Evolutionary conservation across 2,329 filamentous ascomycete species (phyloP).

Genomic region (Neospermospora avenae): DNA sequence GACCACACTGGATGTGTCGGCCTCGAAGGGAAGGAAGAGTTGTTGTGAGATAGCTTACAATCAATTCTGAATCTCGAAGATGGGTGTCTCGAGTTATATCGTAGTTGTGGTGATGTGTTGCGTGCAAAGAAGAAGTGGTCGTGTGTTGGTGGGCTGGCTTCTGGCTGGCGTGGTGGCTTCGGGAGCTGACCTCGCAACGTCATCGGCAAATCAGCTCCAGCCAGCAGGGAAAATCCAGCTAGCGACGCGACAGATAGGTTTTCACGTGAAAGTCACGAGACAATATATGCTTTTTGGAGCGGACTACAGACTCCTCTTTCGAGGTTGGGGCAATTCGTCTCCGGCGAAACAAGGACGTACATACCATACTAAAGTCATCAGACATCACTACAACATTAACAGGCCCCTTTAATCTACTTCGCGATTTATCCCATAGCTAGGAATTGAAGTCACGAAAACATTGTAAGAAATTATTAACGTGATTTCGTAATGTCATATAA

Average conservation of each 20-base stretch:
- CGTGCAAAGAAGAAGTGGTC: background rate
- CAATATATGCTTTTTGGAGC: too few species aligned
- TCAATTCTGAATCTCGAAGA: slow-evolving; percentile 1
- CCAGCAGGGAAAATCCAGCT: slow-evolving; percentile 5
- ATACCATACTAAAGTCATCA: too few species aligned
- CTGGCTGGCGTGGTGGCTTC: background rate
- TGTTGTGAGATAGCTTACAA: background rate
- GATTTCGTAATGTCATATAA: too few species aligned
- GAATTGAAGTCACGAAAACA: too few species aligned
- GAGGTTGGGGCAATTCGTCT: background rate
- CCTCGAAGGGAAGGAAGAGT: background rate
- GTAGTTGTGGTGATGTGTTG: slow-evolving; percentile 2
- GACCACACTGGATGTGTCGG: background rate
- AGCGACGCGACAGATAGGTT: background rate
- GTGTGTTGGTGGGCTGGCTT: background rate
- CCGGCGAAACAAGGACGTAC: too few species aligned
- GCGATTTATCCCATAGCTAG: too few species aligned
- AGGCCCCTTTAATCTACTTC: too few species aligned
- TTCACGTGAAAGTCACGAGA: background rate
- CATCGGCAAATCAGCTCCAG: slow-evolving; percentile 2
- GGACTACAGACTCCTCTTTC: too few species aligned
- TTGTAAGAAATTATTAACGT: too few species aligned
- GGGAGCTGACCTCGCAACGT: slow-evolving; percentile 10
- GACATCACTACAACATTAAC: too few species aligned
- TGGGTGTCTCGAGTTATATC: background rate